phyloP scores from a whole-genome alignment of 345 rosid species.

The Microcos paniculata region DNA sequence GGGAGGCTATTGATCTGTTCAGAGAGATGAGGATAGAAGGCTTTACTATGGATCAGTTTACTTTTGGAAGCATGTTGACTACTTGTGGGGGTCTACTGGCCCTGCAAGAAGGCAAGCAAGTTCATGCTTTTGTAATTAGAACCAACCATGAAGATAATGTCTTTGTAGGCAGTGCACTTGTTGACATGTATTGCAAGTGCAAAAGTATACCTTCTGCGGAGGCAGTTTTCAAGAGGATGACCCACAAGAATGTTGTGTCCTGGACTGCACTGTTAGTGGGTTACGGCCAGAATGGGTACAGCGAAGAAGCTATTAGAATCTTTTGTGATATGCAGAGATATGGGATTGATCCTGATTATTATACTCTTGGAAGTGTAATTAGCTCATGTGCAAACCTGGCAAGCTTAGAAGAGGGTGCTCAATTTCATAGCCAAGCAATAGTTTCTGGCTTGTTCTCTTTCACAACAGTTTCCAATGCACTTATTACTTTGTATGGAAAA shows the following conservation, averaged over 20 bases:
- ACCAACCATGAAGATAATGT: slow-evolving; percentile 54
- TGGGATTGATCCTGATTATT: slow-evolving; percentile 81
- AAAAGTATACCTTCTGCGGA: slow-evolving; percentile 55
- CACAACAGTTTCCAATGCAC: slow-evolving; percentile 76
- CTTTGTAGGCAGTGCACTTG: slow-evolving; percentile 85
- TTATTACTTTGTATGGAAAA: slow-evolving; percentile 84
- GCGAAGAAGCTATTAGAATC: slow-evolving; percentile 71
- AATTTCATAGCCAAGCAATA: slow-evolving; percentile 73
- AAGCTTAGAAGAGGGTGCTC: slow-evolving; percentile 87
- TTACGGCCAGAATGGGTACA: slow-evolving; percentile 76
- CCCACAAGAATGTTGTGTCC: slow-evolving; percentile 72
- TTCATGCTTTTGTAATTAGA: slow-evolving; percentile 66
- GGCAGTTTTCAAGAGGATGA: slow-evolving; percentile 62
- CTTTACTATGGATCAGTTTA: slow-evolving; percentile 71
- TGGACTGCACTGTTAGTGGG: slow-evolving; percentile 98
- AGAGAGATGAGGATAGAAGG: slow-evolving; percentile 68
- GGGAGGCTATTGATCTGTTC: slow-evolving; percentile 58
- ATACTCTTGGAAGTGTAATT: slow-evolving; percentile 79
- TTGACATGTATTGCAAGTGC: slow-evolving; percentile 95
- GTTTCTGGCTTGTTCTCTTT: slow-evolving; percentile 62
- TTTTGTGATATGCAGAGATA: slow-evolving; percentile 70
- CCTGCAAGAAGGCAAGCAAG: slow-evolving; percentile 63
- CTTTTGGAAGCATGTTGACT: slow-evolving; percentile 81
- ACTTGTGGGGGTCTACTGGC: slow-evolving; percentile 70
- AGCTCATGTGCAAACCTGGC: slow-evolving; percentile 90